Base-by-base conservation (phyloP, 208 protist species). In the Leishmania mexicana region DNA sequence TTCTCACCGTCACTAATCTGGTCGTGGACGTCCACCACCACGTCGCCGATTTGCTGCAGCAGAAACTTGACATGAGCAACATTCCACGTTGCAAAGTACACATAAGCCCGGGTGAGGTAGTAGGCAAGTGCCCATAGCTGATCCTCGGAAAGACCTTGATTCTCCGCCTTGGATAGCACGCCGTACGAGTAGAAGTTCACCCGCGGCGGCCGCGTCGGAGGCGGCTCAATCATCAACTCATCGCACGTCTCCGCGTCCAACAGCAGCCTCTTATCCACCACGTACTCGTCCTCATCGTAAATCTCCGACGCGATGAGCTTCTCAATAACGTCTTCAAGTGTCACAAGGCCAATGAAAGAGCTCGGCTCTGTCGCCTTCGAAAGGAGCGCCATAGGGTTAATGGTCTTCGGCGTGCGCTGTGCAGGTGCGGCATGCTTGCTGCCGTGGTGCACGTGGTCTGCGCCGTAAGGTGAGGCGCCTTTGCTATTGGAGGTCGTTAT, bases 291-390 rank as follows among this genome's bases (percentile, higher is more conserved):
- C 83, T 97, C 94, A 83, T 97, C 94, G 82, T 91, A 93, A 45
- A 97, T 97, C 62, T 97, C 90, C 2, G 84, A 70, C 17, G 85
- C 86, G 45, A 97, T 94, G 15, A 95, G 80, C 53, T 87, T 58
- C 82, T 97, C 94, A 75, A 97, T 93, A 57, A 95, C 86, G 79
- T 97, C 94, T 78, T 97, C 94, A 53, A 97, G 75, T 60, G 94
- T 95, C 21, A 97, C 83, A 76, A 97, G 90, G 49, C 94, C 94
- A 24, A 81, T 38, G 47, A 79, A 80, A 45, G 62, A 31, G 31
- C 73, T 68, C 75, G 45, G 49, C 73, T 80, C 38, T 45, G 70
- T 77, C 15, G 74, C 71, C 11, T 85, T 83, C 21, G 78, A 76
- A 28, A 67, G 11, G 4, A 77, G 83, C 62, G 81, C 67, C 58